These are phyloP conservation scores for Penicillium sp. DNA, from an alignment of 2,329 filamentous ascomycete species.

Conservation along the genomic window DNA sequence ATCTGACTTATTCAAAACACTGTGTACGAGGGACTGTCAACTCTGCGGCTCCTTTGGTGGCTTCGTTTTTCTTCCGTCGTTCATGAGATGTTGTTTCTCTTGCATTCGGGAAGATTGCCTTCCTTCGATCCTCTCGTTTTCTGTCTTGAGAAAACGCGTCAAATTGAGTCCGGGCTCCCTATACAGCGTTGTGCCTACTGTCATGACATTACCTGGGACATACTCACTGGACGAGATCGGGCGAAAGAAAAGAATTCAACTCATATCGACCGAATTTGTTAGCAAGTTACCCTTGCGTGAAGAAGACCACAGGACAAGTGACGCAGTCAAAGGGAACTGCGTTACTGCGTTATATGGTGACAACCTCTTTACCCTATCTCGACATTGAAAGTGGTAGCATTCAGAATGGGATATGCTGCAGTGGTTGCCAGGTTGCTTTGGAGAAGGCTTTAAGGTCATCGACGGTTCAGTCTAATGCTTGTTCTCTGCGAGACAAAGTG, in stretches of 20 bases:
- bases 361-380: background rate
- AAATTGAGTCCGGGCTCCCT: background rate
- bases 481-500: background rate
- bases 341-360: background rate
- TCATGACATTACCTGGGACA: background rate
- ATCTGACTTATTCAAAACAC: constrained; percentile 3
- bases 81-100: background rate
- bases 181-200: background rate
- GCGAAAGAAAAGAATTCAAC: background rate
- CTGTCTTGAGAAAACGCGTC: background rate
- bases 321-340: background rate
- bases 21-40: constrained; percentile 6
- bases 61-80: background rate
- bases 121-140: background rate
- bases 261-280: background rate
- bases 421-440: background rate
- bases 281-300: background rate
- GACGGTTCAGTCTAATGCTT: background rate
- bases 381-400: background rate
- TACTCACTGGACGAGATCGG: background rate
- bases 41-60: background rate
- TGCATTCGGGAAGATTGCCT: background rate
- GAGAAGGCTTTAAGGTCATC: background rate
- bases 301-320: background rate
- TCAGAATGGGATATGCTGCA: background rate